A percentile compares a stretch with the other conserved stretches of the same genome.
Evolutionary conservation across 768 basidiomycete genomes (phyloP).

Genomic region (Leucocoprinus leucothites): DNA sequence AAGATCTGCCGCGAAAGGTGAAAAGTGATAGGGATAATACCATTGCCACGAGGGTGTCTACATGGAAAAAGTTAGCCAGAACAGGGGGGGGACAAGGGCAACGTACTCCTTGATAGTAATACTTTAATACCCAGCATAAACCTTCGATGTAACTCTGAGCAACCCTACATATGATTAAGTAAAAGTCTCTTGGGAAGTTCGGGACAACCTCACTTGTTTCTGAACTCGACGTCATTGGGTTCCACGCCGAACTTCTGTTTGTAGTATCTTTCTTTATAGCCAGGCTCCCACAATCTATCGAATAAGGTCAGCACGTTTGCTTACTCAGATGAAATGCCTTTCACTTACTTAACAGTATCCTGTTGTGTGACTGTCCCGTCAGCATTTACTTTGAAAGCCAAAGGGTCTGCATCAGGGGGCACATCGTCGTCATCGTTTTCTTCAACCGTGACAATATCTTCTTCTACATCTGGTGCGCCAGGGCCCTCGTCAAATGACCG

Average conservation of each 20-base stretch:
- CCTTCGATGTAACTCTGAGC: constrained; percentile 90
- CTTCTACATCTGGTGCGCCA: constrained; percentile 36
- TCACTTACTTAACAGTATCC: constrained; percentile 83
- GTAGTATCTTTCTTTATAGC: constrained; percentile 95
- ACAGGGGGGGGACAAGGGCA: background rate
- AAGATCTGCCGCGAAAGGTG: constrained; percentile 96
- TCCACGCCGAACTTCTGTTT: constrained; percentile 86
- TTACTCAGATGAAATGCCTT: background rate
- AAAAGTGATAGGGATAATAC: constrained; percentile 99
- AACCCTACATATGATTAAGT: constrained; percentile 44
- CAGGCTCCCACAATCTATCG: constrained; percentile 88
- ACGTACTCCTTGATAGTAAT: constrained; percentile 97
- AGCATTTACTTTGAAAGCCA: constrained; percentile 73
- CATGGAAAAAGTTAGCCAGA: constrained; percentile 13
- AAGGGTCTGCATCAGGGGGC: constrained; percentile 22
- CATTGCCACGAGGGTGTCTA: constrained; percentile 96
- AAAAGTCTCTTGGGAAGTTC: background rate
- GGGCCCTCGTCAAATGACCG: constrained; percentile 49
- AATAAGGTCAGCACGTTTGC: constrained; percentile 7
- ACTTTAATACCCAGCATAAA: constrained; percentile 91
- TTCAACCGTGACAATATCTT: constrained; percentile 44
- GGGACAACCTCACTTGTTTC: constrained; percentile 52
- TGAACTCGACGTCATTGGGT: constrained; percentile 66
- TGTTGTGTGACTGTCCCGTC: constrained; percentile 95
- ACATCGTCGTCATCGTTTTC: constrained; percentile 57